phyloP scores from a whole-genome alignment of 148 eudicot genomes.

The Rhododendron griersonianum region DNA sequence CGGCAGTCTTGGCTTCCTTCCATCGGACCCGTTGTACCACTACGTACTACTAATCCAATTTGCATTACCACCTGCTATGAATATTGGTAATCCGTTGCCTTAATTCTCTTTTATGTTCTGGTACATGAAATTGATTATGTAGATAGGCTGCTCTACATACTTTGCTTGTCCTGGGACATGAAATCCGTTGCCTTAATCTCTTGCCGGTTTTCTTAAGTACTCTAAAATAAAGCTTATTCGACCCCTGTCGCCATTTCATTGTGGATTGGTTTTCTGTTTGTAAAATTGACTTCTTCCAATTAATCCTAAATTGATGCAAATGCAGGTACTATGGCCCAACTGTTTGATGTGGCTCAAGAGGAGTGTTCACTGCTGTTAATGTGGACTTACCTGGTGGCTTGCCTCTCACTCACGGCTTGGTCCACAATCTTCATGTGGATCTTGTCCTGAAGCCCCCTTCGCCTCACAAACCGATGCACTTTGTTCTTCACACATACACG shows the following conservation, averaged over 20 bases:
- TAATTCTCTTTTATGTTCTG: neutral
- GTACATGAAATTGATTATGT: neutral
- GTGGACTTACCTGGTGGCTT: conserved; percentile 60
- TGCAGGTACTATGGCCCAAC: conserved; percentile 57
- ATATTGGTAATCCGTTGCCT: conserved; percentile 36
- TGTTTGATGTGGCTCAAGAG: conserved; percentile 56
- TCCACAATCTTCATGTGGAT: conserved; percentile 62
- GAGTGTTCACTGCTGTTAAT: conserved; percentile 56
- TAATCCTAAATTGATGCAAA: neutral
- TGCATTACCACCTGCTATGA: conserved; percentile 89
- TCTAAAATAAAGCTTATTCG: neutral
- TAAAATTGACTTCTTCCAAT: neutral
- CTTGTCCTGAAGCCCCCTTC: conserved; percentile 24
- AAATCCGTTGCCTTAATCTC: neutral
- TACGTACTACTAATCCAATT: conserved; percentile 79
- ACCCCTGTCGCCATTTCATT: neutral
- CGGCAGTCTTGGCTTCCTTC: conserved; percentile 55
- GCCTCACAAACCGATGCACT: neutral
- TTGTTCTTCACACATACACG: neutral
- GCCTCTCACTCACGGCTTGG: conserved; percentile 53
- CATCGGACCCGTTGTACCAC: conserved; percentile 63
- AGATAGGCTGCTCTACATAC: no score
- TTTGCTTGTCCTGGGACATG: neutral
- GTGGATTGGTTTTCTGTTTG: neutral
- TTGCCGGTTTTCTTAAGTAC: neutral